Conservation (phyloP, 805 yeast species). For the Yarrowia phangngaensis region DNA sequence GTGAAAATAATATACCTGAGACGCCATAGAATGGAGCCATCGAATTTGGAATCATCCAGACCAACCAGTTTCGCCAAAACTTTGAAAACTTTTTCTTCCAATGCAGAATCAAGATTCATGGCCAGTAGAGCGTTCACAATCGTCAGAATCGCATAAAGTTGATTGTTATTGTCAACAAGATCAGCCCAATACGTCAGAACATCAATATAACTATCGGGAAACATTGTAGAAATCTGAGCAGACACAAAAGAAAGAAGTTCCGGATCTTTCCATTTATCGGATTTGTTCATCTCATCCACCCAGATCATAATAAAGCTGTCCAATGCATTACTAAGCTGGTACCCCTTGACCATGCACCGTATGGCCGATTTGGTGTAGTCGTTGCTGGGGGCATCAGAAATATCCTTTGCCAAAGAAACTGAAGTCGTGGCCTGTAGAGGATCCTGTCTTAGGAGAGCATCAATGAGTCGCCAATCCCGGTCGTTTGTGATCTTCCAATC, state of each 20-base stretch:
- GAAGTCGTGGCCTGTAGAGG: constrained; percentile 2
- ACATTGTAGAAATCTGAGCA: constrained; percentile 10
- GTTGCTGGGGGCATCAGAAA: constrained; percentile 9
- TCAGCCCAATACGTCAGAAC: constrained; percentile 8
- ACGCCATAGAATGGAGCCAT: constrained; percentile 6
- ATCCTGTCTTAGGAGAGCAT: constrained; percentile 8
- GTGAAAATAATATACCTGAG: constrained; percentile 18
- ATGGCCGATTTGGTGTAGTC: constrained; percentile 8
- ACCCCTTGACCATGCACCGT: constrained; percentile 16
- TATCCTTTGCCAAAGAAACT: constrained; percentile 2
- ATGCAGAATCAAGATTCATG: constrained; percentile 10
- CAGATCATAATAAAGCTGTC: constrained; percentile 3
- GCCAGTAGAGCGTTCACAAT: constrained; percentile 4
- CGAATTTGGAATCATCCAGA: constrained; percentile 1
- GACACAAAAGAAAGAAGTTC: constrained; percentile 3
- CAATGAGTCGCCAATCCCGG: constrained; percentile 12
- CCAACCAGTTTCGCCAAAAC: constrained; percentile 5
- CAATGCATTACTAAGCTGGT: neutral
- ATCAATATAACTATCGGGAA: constrained; percentile 11
- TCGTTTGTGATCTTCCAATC: constrained; percentile 4
- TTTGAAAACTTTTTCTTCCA: constrained; percentile 12
- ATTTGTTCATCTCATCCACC: constrained; percentile 16
- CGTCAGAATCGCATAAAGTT: constrained; percentile 15
- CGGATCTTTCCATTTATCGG: constrained; percentile 10
- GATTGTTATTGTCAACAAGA: constrained; percentile 1